Evolutionary conservation across 163 green algal genomes (phyloP).

Genomic region (Volvox carteri): DNA sequence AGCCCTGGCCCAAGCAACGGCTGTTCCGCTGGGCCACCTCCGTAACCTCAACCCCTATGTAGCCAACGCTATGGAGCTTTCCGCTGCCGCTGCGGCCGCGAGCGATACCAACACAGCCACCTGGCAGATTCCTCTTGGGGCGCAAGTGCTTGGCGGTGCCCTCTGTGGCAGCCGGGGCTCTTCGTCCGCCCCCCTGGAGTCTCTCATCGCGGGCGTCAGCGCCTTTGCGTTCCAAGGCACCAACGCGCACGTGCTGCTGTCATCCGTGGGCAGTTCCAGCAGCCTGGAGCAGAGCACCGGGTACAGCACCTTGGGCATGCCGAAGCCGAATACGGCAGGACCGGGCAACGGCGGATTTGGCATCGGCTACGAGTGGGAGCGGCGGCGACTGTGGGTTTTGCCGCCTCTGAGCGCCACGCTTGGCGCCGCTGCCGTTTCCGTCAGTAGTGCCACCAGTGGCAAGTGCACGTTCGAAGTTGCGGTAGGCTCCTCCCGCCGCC

Average conservation of each 20-base stretch:
- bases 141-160: constrained; percentile 46
- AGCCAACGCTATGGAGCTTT: constrained; percentile 13
- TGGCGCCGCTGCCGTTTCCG: too few relatives aligned
- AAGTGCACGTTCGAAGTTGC: constrained; percentile 18
- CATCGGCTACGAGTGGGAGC: background rate
- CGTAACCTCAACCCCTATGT: constrained; percentile 72
- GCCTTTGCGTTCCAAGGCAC: constrained; percentile 90
- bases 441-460: background rate
- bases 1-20: background rate
- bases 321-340: too few relatives aligned
- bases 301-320: background rate
- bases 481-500: background rate
- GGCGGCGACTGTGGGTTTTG: constrained; percentile 22
- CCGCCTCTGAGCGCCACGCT: constrained; percentile 27
- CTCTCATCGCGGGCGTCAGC: constrained; percentile 61
- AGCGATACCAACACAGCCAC: constrained; percentile 36
- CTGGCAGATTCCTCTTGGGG: constrained; percentile 77
- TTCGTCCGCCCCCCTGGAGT: background rate
- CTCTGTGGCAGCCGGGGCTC: background rate
- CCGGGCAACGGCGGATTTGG: background rate
- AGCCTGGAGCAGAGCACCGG: background rate
- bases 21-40: constrained; percentile 71
- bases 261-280: constrained; percentile 12
- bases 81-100: background rate
- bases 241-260: constrained; percentile 81